Evolutionary conservation across 768 basidiomycete genomes (phyloP).

Genomic region (Leccinellum rugosiceps): DNA sequence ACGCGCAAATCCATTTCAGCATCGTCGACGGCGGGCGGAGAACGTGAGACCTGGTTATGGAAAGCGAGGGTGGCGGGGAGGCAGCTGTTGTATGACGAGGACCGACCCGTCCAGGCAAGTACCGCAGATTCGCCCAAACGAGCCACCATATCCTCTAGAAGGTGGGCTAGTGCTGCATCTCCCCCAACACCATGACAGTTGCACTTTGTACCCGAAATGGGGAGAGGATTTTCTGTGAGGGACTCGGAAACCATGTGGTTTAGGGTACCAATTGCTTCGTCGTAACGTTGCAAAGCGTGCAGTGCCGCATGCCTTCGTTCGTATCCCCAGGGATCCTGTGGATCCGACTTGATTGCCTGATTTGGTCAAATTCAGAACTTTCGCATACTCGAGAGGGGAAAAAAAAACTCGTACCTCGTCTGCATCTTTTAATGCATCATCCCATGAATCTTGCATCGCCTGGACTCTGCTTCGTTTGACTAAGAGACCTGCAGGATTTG

Average conservation of each 20-base stretch:
- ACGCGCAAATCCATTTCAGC: neutral
- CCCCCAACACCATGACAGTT: slow-evolving; percentile 2
- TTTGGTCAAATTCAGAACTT: fast-evolving
- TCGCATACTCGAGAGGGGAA: too few relatives aligned
- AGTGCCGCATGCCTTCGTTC: neutral
- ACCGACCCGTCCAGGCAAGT: slow-evolving; percentile 5
- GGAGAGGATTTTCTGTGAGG: neutral
- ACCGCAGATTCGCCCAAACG: slow-evolving; percentile 4
- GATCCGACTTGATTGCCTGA: slow-evolving; percentile 1
- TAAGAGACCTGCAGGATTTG: neutral
- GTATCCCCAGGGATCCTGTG: neutral
- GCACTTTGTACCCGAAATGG: neutral
- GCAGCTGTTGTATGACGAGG: slow-evolving; percentile 14
- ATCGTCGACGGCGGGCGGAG: neutral
- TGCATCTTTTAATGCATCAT: slow-evolving; percentile 9
- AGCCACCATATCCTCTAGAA: slow-evolving; percentile 10
- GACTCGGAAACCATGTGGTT: slow-evolving; percentile 1
- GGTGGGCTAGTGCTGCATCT: slow-evolving; percentile 3
- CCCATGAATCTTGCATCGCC: neutral
- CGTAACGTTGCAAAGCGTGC: neutral
- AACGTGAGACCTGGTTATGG: neutral
- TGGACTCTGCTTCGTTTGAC: slow-evolving; percentile 5
- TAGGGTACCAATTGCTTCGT: neutral
- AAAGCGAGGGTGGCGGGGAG: neutral
- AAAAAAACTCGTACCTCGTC: neutral